These are phyloP conservation scores for Ambrosia artemisiifolia DNA, from an alignment of 129 eudicot genomes.

Conservation along the genomic window DNA sequence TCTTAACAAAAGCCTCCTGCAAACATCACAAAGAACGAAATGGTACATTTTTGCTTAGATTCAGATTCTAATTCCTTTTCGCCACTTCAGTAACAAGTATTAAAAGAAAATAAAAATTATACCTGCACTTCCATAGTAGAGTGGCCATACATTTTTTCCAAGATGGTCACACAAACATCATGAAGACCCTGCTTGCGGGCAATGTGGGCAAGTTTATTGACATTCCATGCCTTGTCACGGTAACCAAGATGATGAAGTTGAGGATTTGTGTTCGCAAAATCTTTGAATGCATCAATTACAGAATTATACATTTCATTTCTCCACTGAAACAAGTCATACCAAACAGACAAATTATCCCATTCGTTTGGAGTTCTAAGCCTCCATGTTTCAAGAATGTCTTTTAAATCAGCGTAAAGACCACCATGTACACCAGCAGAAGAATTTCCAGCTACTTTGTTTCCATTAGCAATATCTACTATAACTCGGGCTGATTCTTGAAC, in stretches of 20 bases:
- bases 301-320: slow-evolving; percentile 83
- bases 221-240: slow-evolving; percentile 99
- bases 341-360: slow-evolving; percentile 95
- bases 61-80: background rate
- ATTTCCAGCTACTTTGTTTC: slow-evolving; percentile 68
- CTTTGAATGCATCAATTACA: slow-evolving; percentile 26
- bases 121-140: slow-evolving; percentile 99
- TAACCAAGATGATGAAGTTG: slow-evolving; percentile 97
- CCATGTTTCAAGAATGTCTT: slow-evolving; percentile 99
- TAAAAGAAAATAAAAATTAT: background rate
- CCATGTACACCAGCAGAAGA: slow-evolving; percentile 77
- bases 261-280: slow-evolving; percentile 50
- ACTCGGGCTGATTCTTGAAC: slow-evolving; percentile 93
- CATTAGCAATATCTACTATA: slow-evolving; percentile 84
- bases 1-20: slow-evolving; percentile 97
- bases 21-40: slow-evolving; percentile 15
- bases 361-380: slow-evolving; percentile 94
- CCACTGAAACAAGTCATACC: slow-evolving; percentile 99
- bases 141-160: slow-evolving; percentile 98
- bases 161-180: slow-evolving; percentile 87
- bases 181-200: slow-evolving; percentile 86
- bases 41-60: background rate
- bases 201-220: slow-evolving; percentile 93
- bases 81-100: slow-evolving; percentile 1
- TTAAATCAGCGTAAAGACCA: slow-evolving; percentile 83